Evolutionary conservation across 1,139 yeast genomes (phyloP), one percentile per base, ranked within the genome.

Genomic region (Geotrichum aggregatum): DNA sequence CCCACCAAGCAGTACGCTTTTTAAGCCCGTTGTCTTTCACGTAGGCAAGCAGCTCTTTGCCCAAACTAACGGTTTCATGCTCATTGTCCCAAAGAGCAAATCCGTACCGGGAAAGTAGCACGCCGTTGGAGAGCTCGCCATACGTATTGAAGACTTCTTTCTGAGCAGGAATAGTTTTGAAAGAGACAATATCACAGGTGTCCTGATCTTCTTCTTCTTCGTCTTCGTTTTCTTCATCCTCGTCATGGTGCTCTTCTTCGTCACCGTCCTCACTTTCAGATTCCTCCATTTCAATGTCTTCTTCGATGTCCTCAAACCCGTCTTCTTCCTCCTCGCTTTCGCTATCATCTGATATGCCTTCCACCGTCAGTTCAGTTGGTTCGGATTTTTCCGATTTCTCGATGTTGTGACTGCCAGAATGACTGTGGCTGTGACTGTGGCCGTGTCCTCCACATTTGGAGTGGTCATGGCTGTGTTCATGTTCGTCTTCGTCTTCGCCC

Each of bases 111-210:
- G 88, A 82, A 14, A 88, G 67, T 39, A 88, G 70, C 44, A 79
- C 76, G 0, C 86, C 76, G 60, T 86, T 87, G 14, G 84, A 72
- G 42, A 83, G 71, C 43, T 83, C 83, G 0, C 96, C 96, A 61
- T 87, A 87, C 0, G 92, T 81, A 66, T 86, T 87, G 72, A 81
- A 84, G 11, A 88, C 66, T 62, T 88, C 95, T 14, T 72, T 64
- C n/a, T 78, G 77, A 26, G 70, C 63, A 1, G 63, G 52, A 0
- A 86, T 76, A 2, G 67, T 61, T 4, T 64, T 63, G 13, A 74
- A 69, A 76, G 61, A 72, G 71, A 59, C 71, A 71, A 68, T 66
- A 36, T 69, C 73, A 22, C 73, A 71, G 6, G 66, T 63, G 33
- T 65, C 70, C 22, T 63, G 68, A 1, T 67, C 64, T 3, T 71